phyloP scores from a whole-genome alignment of 345 rosid species.

The Laguncularia racemosa region DNA sequence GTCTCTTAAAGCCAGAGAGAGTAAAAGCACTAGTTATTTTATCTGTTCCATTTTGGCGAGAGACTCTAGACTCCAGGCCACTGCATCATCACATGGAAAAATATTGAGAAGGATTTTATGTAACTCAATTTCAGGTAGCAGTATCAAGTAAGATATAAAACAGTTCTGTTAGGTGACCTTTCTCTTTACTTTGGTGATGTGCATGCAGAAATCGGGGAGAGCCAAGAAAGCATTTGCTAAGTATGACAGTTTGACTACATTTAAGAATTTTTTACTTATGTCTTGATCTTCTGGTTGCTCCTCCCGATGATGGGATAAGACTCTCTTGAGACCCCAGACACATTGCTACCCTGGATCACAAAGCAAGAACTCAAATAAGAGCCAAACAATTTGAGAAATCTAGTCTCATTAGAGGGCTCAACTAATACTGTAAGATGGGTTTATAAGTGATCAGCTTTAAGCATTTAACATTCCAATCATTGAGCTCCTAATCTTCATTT shows the following conservation, averaged over 20 bases:
- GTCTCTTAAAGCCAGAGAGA: constrained; percentile 49
- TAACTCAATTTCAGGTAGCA: too few relatives aligned
- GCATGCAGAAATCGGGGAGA: constrained; percentile 15
- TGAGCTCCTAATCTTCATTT: too few relatives aligned
- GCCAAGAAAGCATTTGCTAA: constrained; percentile 24
- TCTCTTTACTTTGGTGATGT: too few relatives aligned
- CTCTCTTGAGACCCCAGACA: constrained; percentile 24
- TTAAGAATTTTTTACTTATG: constrained; percentile 20
- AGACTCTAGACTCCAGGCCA: constrained; percentile 21
- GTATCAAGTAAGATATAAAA: too few relatives aligned
- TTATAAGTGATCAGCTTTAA: not conserved
- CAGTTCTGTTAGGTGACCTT: too few relatives aligned
- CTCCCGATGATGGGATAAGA: constrained; percentile 20
- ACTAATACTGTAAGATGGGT: constrained; percentile 25
- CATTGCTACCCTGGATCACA: constrained; percentile 20
- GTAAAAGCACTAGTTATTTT: constrained; percentile 56
- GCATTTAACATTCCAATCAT: too few relatives aligned
- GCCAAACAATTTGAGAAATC: constrained; percentile 21
- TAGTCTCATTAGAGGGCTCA: constrained; percentile 24
- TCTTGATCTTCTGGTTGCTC: constrained; percentile 20
- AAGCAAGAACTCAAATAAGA: constrained; percentile 20
- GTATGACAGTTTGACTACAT: constrained; percentile 12
- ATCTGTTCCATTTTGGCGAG: constrained; percentile 38
- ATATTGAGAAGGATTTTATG: too few relatives aligned
- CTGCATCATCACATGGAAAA: too few relatives aligned